Evolutionary conservation across 2,329 filamentous ascomycete genomes (phyloP).

Genomic region (Fusarium siculi): DNA sequence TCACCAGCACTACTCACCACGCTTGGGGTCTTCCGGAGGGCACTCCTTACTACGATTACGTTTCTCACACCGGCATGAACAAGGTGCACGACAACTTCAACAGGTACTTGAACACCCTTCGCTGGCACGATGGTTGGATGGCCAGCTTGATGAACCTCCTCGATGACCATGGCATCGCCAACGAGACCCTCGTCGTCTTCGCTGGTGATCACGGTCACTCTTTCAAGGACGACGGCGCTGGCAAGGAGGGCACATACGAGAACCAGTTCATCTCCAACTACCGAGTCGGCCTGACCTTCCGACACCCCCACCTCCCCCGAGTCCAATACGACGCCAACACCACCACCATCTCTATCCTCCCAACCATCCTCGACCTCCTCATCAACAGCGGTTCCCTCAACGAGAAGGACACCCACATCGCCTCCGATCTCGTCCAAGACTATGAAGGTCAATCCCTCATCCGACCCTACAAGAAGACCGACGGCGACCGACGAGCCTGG

Average conservation of each 20-base stretch:
- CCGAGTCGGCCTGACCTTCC: constrained; percentile 48
- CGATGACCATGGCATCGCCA: constrained; percentile 47
- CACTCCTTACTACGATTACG: constrained; percentile 37
- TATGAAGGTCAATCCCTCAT: constrained; percentile 52
- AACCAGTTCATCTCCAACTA: constrained; percentile 45
- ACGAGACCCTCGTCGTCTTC: constrained; percentile 50
- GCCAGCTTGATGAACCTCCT: constrained; percentile 47
- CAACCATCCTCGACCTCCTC: constrained; percentile 50
- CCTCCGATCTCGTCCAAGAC: constrained; percentile 45
- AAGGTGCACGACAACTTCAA: constrained; percentile 47
- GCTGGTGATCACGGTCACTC: constrained; percentile 51
- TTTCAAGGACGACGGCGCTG: constrained; percentile 48
- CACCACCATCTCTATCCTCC: constrained; percentile 48
- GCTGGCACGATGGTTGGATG: constrained; percentile 49
- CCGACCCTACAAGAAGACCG: constrained; percentile 41
- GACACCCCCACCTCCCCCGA: constrained; percentile 48
- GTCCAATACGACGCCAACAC: constrained; percentile 47
- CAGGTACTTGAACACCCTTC: constrained; percentile 48
- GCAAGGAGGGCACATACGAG: constrained; percentile 48
- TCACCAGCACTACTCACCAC: constrained; percentile 52
- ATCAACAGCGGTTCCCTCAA: constrained; percentile 48
- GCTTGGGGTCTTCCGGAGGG: constrained; percentile 42
- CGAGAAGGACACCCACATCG: constrained; percentile 38
- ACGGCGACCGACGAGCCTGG: constrained; percentile 46
- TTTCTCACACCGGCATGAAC: constrained; percentile 40